These are phyloP conservation scores for Linnemannia zychae DNA, from an alignment of 192 early-diverging fungal species.

Conservation along the genomic window DNA sequence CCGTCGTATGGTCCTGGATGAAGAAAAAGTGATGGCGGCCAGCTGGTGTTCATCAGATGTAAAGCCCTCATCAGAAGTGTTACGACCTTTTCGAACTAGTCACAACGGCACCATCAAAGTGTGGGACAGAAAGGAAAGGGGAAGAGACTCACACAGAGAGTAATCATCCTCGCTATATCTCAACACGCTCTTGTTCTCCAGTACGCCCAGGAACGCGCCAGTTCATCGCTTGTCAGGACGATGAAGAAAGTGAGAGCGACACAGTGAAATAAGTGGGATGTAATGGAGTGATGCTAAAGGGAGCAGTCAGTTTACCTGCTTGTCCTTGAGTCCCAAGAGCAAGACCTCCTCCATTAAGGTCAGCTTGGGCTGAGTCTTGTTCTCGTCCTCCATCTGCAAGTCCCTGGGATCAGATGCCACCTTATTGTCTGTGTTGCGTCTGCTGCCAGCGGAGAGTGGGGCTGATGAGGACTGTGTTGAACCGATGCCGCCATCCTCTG, in stretches of 20 bases:
- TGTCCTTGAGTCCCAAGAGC: conserved; percentile 94
- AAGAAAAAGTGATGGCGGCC: background rate
- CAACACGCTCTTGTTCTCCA: conserved; percentile 1
- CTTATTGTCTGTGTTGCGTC: conserved; percentile 50
- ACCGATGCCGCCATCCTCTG: conserved; percentile 33
- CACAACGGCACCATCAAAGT: background rate
- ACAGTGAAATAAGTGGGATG: background rate
- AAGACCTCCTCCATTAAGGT: conserved; percentile 97
- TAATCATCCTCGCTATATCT: background rate
- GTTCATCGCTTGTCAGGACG: background rate
- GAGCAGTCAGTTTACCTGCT: conserved; percentile 67
- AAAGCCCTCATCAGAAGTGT: background rate
- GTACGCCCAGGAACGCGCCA: background rate
- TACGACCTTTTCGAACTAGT: background rate
- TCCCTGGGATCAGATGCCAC: conserved; percentile 71
- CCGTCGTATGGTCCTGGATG: background rate
- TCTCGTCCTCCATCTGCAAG: conserved; percentile 64
- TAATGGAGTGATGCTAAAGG: background rate
- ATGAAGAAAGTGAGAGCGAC: background rate
- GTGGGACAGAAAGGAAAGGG: background rate
- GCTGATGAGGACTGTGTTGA: conserved; percentile 47
- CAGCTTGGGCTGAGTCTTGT: conserved; percentile 74
- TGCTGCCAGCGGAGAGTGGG: conserved; percentile 33
- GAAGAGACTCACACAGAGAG: too few relatives aligned
- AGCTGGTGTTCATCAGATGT: background rate